Evolutionary conservation across 257 asterid species (phyloP).

Genomic region (Ligustrum vulgare): DNA sequence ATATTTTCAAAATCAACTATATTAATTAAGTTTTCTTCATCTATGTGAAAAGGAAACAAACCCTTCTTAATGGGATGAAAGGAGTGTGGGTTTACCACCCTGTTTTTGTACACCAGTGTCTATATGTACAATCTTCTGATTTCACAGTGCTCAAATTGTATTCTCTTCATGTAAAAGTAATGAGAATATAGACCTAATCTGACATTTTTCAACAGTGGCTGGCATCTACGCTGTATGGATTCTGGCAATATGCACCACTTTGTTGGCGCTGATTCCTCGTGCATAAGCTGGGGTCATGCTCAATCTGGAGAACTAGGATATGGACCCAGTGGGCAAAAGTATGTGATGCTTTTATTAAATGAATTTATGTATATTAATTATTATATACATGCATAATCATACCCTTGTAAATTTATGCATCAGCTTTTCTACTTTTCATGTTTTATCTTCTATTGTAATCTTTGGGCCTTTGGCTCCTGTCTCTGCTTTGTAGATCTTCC

Average conservation of each 20-base stretch:
- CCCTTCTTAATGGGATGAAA: no score
- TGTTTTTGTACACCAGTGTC: background rate
- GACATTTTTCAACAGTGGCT: conserved; percentile 59
- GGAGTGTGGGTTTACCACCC: background rate
- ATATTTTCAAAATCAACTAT: no score
- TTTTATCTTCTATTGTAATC: conserved; percentile 11
- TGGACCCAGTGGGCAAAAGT: conserved; percentile 93
- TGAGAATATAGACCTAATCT: background rate
- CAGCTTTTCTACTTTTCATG: background rate
- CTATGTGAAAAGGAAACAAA: no score
- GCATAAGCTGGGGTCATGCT: conserved; percentile 98
- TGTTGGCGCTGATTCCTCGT: conserved; percentile 98
- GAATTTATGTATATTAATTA: background rate
- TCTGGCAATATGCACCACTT: conserved; percentile 96
- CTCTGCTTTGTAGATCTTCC: conserved; percentile 65
- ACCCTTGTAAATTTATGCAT: background rate
- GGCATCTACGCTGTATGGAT: conserved; percentile 96
- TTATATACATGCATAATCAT: background rate
- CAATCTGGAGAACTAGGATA: conserved; percentile 98
- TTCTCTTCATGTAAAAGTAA: conserved; percentile 1
- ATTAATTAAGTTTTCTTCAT: no score
- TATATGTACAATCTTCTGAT: background rate
- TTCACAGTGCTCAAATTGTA: background rate
- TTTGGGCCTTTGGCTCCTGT: background rate
- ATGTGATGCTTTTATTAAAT: conserved; percentile 27